Base-by-base conservation (phyloP, 495 filamentous ascomycete genomes). In the Ascodesmis nigricans region DNA sequence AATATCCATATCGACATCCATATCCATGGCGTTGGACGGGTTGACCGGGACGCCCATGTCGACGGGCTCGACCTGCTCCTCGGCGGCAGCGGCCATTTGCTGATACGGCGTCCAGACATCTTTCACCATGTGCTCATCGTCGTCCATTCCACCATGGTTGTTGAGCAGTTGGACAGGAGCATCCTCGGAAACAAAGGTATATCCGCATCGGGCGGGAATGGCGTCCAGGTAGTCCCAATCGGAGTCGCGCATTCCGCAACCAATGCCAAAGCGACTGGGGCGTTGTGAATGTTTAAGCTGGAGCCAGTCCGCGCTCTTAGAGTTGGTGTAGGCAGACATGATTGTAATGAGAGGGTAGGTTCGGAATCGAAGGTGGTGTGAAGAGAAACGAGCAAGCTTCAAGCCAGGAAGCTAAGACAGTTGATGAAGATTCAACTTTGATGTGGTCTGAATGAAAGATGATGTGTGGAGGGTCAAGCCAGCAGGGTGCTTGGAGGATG, bases 111-210 rank as follows among this genome's bases (percentile, higher is more conserved):
- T 15, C 33, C 33, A 36, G 22, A 36, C 23, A 13, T 36, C 16
- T 13, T 36, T 36, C 11, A 19, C 20, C 10, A 8, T n/a, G 10
- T 13, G 11, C 2, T 25, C 23, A 23, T 36, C 33, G 6, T 36
- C 33, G 18, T 36, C 33, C 33, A 36, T 36, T 3, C 33, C 33
- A 10, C 33, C 33, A 19, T 14, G 16, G 11, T 26, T 27, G 23
- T 36, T 36, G 22, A 25, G 33, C 5, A 36, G 33, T 23, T 36
- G 33, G 21, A 36, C 27, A 15, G 33, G 33, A 16, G 21, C 4
- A 11, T 15, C 23, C 18, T 25, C 33, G 13, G 33, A 26, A n/a
- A 18, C 1, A 17, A 36, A 36, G 21, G 33, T 18, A 19, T 36
- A 36, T 14, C 21, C 33, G 21, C 33, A 14, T 13, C 31, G 17